Conservation (phyloP, 2,329 filamentous ascomycete species). For the Fusarium tuaranense region DNA sequence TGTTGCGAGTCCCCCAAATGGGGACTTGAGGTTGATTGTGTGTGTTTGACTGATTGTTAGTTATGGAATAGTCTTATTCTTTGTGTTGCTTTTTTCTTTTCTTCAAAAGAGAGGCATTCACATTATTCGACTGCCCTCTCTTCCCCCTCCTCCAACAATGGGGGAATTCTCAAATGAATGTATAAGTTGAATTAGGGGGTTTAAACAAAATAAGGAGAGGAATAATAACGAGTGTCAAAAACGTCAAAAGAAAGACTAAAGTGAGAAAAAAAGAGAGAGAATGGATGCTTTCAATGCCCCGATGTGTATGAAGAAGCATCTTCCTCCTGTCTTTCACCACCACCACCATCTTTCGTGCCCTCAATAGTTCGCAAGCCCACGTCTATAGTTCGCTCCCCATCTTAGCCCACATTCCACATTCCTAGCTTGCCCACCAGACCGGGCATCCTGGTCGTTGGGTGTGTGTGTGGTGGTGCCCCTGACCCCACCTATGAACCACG, state of each 20-base stretch:
- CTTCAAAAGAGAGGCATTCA: neutral
- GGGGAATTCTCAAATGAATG: neutral
- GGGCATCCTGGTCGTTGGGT: neutral
- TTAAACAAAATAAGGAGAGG: neutral
- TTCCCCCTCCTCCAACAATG: neutral
- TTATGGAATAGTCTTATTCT: neutral
- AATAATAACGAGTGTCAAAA: neutral
- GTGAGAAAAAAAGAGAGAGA: neutral
- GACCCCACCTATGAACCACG: neutral
- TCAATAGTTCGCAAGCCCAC: conserved; percentile 8
- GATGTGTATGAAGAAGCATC: neutral
- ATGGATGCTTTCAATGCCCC: neutral
- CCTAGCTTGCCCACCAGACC: neutral
- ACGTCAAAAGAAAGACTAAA: neutral
- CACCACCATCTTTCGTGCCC: neutral
- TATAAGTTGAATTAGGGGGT: neutral
- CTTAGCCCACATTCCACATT: conserved; percentile 1
- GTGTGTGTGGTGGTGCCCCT: neutral
- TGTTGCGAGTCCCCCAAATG: neutral
- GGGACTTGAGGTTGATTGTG: neutral
- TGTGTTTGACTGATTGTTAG: neutral
- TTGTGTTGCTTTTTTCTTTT: neutral
- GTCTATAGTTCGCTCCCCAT: conserved; percentile 2
- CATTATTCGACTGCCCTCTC: neutral
- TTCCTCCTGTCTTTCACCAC: neutral